phyloP scores from a whole-genome alignment of 257 asterid species.

The Misopates orontium region DNA sequence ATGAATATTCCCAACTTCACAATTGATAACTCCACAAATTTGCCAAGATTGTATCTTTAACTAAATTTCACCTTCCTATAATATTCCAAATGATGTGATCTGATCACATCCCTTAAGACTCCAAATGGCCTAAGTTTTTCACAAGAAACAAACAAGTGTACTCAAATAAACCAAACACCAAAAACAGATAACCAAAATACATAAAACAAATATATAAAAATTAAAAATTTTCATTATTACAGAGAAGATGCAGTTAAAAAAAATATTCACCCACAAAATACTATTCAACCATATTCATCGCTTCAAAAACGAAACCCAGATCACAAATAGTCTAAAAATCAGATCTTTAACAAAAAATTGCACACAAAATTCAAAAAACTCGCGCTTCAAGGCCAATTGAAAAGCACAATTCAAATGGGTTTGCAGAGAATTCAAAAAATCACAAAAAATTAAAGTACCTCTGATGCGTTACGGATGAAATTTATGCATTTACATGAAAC shows the following conservation, averaged over 20 bases:
- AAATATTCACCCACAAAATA: neutral
- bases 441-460: constrained; percentile 38
- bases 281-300: constrained; percentile 18
- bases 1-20: constrained; percentile 10
- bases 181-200: constrained; percentile 11
- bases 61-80: constrained; percentile 1
- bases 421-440: constrained; percentile 8
- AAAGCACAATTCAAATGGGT: constrained; percentile 22
- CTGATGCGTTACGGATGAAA: constrained; percentile 24
- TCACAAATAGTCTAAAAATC: constrained; percentile 33
- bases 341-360: constrained; percentile 33
- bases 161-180: neutral
- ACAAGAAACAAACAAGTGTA: constrained; percentile 17
- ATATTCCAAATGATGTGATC: constrained; percentile 11
- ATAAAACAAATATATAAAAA: constrained; percentile 9
- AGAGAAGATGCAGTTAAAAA: constrained; percentile 3
- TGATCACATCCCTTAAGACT: constrained; percentile 11
- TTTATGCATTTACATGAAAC: constrained; percentile 18
- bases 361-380: constrained; percentile 17
- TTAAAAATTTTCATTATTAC: no score
- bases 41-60: neutral
- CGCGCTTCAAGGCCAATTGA: constrained; percentile 8
- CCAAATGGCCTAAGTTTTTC: constrained; percentile 9
- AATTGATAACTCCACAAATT: neutral
- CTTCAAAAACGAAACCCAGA: constrained; percentile 36